Conservation (phyloP, 305 asterid genomes). For the Striga hermonthica region DNA sequence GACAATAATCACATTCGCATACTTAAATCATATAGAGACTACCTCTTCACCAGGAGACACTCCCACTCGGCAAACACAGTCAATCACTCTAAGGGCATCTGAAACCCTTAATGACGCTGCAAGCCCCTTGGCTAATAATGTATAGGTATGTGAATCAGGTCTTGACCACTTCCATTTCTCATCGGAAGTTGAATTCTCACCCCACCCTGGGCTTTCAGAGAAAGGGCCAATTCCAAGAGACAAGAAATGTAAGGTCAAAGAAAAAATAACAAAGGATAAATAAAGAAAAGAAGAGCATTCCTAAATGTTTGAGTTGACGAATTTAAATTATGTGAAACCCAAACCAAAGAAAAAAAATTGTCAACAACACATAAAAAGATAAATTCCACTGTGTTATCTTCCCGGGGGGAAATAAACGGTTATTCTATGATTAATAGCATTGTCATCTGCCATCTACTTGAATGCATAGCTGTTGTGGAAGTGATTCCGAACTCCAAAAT, state of each 20-base stretch:
- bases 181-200: constrained; percentile 40
- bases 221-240: constrained; percentile 28
- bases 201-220: constrained; percentile 39
- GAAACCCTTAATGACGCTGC: constrained; percentile 75
- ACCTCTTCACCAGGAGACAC: constrained; percentile 94
- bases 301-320: too few species aligned
- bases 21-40: constrained; percentile 22
- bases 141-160: constrained; percentile 68
- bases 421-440: too few species aligned
- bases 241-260: neutral
- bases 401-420: too few species aligned
- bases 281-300: too few species aligned
- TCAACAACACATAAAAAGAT: too few species aligned
- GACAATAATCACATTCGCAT: constrained; percentile 17
- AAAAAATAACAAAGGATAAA: neutral
- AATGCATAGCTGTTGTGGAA: too few species aligned
- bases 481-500: too few species aligned
- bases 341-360: too few species aligned
- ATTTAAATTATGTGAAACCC: too few species aligned
- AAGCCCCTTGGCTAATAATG: constrained; percentile 64
- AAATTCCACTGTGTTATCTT: too few species aligned
- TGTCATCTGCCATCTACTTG: too few species aligned
- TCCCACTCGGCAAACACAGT: constrained; percentile 81
- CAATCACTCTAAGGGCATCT: constrained; percentile 73
- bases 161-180: constrained; percentile 92